Percentiles rank a stretch among this genome's conserved stretches.
These are phyloP conservation scores for Rhizophagus clarus DNA, from an alignment of 192 early-diverging fungal species.

Conservation along the genomic window DNA sequence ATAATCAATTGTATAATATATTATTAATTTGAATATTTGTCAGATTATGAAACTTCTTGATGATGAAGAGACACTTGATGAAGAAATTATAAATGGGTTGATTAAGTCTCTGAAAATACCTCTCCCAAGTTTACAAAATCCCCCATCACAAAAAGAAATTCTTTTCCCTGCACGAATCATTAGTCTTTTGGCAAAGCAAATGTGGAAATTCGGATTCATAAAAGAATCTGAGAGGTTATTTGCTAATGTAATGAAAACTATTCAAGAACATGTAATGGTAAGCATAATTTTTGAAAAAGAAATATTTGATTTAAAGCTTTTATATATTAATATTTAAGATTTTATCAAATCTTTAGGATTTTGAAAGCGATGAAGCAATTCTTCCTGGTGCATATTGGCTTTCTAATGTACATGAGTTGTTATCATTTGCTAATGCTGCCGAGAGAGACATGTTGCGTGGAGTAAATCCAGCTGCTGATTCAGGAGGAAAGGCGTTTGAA, in stretches of 20 bases:
- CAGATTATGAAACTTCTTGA: slow-evolving; percentile 65
- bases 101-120: slow-evolving; percentile 90
- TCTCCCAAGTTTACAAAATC: slow-evolving; percentile 74
- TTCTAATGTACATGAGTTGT: slow-evolving; percentile 93
- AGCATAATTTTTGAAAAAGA: neutral
- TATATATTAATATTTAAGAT: neutral
- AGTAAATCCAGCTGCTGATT: slow-evolving; percentile 68
- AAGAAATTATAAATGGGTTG: slow-evolving; percentile 88
- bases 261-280: slow-evolving; percentile 74
- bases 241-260: slow-evolving; percentile 83
- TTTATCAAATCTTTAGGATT: slow-evolving; percentile 46
- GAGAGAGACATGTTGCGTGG: slow-evolving; percentile 69
- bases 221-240: slow-evolving; percentile 82
- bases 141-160: slow-evolving; percentile 82
- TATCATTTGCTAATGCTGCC: slow-evolving; percentile 81
- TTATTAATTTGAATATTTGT: neutral
- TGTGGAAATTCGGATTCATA: slow-evolving; percentile 83
- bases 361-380: slow-evolving; percentile 79
- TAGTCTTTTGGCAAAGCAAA: slow-evolving; percentile 80
- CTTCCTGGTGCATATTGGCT: slow-evolving; percentile 93
- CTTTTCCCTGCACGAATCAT: slow-evolving; percentile 96
- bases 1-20: neutral
- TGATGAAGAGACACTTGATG: slow-evolving; percentile 62
- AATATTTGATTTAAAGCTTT: neutral
- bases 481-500: slow-evolving; percentile 57